Base-by-base conservation (phyloP, 1,139 yeast genomes). In the Saccharomycopsis hybrid region DNA sequence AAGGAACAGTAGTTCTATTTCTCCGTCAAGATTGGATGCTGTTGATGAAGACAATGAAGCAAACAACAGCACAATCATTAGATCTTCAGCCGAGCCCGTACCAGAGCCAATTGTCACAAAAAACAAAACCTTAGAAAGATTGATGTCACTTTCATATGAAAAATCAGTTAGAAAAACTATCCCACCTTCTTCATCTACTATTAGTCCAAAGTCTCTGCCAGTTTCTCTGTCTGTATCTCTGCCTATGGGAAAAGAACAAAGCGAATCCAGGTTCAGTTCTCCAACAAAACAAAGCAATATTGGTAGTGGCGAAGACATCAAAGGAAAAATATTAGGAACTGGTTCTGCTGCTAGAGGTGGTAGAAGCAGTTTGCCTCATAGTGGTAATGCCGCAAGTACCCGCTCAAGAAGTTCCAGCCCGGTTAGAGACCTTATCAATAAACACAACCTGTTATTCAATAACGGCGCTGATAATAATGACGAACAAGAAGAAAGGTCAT, bases 401-500 rank as follows among this genome's bases (percentile, higher is more conserved):
- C 5, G 5, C n/a, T 36, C 38, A 24, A 45, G 50, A 43, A 46
- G 50, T 31, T 29, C 50, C 7, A 43, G 48, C 32, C 53, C 53
- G 3, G 53, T 50, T 13, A 29, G 53, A 13, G 53, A 50, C 30
- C 13, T 50, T 9, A 50, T 50, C 32, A 35, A 39, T 7, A 50
- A 38, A 27, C 53, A 50, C 36, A 46, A 46, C 38, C 35, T 18
- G 3, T 29, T 2, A 5, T 24, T 24, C 8, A n/a, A 7, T 4
- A 13, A 7, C 7, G n/a, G n/a, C n/a, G n/a, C n/a, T n/a, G 32
- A 41, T 13, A 31, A 40, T 25, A 18, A 25, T 24, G n/a, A 29
- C 8, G 5, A 24, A 11, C n/a, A n/a, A n/a, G n/a, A n/a, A n/a
- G n/a, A n/a, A n/a, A n/a, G n/a, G n/a, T n/a, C n/a, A n/a, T n/a